Percentiles rank a stretch among this genome's conserved stretches.
These are phyloP conservation scores for Brasenia schreberi DNA, from an alignment of 164 flowering plant genomes.

Conservation along the genomic window DNA sequence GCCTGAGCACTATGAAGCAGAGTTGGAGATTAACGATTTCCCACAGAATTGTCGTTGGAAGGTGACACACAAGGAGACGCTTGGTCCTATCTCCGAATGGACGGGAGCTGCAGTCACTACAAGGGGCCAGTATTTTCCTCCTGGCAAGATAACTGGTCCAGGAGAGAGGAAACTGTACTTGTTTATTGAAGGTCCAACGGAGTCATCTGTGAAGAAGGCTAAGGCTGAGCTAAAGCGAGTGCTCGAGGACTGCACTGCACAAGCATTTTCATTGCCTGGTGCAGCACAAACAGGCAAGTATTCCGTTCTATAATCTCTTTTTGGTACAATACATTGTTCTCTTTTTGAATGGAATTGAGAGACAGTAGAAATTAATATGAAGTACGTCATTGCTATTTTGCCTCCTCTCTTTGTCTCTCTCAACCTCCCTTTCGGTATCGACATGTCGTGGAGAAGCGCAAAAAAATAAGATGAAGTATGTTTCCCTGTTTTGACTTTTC, in stretches of 20 bases:
- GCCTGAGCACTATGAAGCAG: conserved; percentile 96
- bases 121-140: conserved; percentile 77
- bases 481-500: too few relatives aligned
- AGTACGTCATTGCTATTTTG: not conserved
- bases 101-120: conserved; percentile 98
- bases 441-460: too few relatives aligned
- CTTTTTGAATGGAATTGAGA: not conserved
- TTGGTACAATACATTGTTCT: conserved; percentile 4
- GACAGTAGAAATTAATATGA: not conserved
- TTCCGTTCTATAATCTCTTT: conserved; percentile 34
- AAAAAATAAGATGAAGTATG: too few relatives aligned
- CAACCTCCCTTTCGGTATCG: too few relatives aligned
- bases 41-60: conserved; percentile 99
- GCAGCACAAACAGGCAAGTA: conserved; percentile 80
- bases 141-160: conserved; percentile 56
- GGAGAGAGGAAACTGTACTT: conserved; percentile 89
- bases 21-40: conserved; percentile 88
- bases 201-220: conserved; percentile 79
- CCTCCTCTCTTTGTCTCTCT: too few relatives aligned
- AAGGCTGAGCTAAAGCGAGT: conserved; percentile 79
- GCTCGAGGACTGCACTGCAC: conserved; percentile 70
- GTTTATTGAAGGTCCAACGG: conserved; percentile 90
- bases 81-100: conserved; percentile 97
- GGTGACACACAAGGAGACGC: conserved; percentile 94
- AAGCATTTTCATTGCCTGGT: conserved; percentile 61